phyloP scores from a whole-genome alignment of 176 grass and related monocot genomes.

The Carex cristatella region DNA sequence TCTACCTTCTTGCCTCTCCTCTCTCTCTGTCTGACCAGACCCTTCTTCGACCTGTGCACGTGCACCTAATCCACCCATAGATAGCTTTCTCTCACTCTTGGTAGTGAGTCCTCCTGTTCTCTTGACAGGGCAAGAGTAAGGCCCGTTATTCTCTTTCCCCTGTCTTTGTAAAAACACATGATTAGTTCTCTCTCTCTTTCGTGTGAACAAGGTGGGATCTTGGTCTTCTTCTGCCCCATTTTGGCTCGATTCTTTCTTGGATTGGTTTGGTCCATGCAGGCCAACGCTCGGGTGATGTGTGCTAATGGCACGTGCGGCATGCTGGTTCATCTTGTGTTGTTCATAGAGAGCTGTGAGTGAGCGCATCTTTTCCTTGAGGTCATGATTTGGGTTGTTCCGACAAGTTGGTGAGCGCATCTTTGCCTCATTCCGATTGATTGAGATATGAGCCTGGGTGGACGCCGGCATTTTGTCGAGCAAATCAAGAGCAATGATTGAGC shows the following conservation, averaged over 20 bases:
- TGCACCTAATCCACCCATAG: constrained; percentile 46
- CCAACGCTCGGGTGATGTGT: constrained; percentile 20
- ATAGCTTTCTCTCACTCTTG: constrained; percentile 51
- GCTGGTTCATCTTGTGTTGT: constrained; percentile 57
- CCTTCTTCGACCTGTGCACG: constrained; percentile 26
- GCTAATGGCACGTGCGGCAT: constrained; percentile 31
- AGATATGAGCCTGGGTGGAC: constrained; percentile 50
- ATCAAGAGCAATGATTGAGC: constrained; percentile 13
- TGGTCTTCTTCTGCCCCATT: not conserved
- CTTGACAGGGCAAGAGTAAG: constrained; percentile 54
- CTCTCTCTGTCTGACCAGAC: constrained; percentile 15
- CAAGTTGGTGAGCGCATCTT: not conserved
- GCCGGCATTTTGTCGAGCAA: constrained; percentile 55
- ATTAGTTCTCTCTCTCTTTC: constrained; percentile 27
- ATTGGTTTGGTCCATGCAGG: constrained; percentile 12
- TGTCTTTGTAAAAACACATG: constrained; percentile 27
- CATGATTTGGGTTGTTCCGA: constrained; percentile 45
- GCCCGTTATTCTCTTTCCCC: constrained; percentile 36
- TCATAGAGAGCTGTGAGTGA: constrained; percentile 61
- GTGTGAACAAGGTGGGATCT: constrained; percentile 8
- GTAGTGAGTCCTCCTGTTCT: constrained; percentile 18
- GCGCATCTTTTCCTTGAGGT: constrained; percentile 77
- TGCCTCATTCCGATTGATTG: constrained; percentile 14
- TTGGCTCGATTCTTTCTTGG: constrained; percentile 8
- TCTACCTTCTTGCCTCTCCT: constrained; percentile 34